These are phyloP conservation scores for Wickerhamiella alocasiicola DNA, from an alignment of 805 yeast genomes.

Conservation along the genomic window DNA sequence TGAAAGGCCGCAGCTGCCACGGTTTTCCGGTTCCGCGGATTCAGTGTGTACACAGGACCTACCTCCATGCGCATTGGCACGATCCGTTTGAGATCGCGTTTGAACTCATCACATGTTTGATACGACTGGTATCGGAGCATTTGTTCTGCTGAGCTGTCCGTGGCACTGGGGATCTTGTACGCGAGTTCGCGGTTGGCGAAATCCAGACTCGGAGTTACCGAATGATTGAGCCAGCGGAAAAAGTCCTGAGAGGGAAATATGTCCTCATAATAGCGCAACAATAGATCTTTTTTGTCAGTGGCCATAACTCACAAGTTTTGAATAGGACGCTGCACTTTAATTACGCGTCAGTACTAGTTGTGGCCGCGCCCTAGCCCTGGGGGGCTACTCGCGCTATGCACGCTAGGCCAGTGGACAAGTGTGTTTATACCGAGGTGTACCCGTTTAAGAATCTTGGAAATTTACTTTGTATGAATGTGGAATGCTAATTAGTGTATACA, in stretches of 20 bases:
- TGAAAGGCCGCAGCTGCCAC: constrained; percentile 65
- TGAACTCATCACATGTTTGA: constrained; percentile 54
- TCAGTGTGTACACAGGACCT: constrained; percentile 81
- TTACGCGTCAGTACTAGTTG: no score
- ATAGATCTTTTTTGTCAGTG: constrained; percentile 11
- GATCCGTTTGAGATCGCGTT: constrained; percentile 55
- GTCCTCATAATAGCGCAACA: constrained; percentile 23
- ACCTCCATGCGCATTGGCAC: constrained; percentile 88
- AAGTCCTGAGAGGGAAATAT: constrained; percentile 65
- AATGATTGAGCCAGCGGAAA: constrained; percentile 85
- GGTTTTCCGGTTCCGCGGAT: constrained; percentile 75
- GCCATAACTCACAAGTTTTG: no score
- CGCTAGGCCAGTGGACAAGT: no score
- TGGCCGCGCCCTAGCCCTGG: no score
- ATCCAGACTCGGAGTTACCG: constrained; percentile 59
- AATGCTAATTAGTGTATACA: no score
- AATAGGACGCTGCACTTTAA: no score
- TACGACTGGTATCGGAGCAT: constrained; percentile 84
- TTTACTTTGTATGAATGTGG: no score
- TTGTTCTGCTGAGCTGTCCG: no score
- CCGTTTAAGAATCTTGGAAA: no score
- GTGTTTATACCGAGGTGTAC: no score
- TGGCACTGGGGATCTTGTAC: constrained; percentile 68
- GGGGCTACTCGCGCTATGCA: no score
- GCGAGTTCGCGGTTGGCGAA: constrained; percentile 90